A percentile compares a stretch with the other conserved stretches of the same genome.
Conservation (phyloP, 108 stramenopile species). For the Conticribra weissflogii region DNA sequence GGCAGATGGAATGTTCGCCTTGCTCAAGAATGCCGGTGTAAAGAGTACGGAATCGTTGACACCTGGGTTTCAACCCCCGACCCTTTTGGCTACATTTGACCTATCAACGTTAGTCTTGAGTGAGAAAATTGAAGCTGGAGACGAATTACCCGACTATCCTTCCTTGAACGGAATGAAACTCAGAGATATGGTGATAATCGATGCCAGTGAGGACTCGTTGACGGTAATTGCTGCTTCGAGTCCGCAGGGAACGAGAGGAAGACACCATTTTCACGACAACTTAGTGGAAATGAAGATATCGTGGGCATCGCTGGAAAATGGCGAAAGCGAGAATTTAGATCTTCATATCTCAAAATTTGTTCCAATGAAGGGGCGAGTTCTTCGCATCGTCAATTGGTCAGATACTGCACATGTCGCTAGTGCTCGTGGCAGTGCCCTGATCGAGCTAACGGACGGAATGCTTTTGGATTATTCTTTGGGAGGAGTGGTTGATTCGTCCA, state of each 20-base stretch:
- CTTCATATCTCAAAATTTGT: constrained; percentile 44
- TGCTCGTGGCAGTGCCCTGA: constrained; percentile 52
- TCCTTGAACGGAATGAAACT: constrained; percentile 16
- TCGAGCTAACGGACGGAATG: constrained; percentile 71
- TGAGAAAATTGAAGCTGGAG: constrained; percentile 3
- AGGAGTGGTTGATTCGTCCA: constrained; percentile 45
- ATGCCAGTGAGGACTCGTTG: constrained; percentile 21
- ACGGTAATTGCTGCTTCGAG: constrained; percentile 32
- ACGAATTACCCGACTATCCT: neutral
- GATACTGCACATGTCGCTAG: constrained; percentile 37
- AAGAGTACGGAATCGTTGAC: constrained; percentile 10
- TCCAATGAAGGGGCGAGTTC: constrained; percentile 55
- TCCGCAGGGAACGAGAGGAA: constrained; percentile 12
- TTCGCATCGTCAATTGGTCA: constrained; percentile 74
- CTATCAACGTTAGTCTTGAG: constrained; percentile 3
- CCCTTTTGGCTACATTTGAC: constrained; percentile 22
- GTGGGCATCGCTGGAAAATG: too few relatives aligned
- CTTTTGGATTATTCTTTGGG: constrained; percentile 64
- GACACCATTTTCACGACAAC: constrained; percentile 32
- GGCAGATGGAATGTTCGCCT: constrained; percentile 55
- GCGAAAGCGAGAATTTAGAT: constrained; percentile 5
- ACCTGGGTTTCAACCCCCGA: constrained; percentile 37
- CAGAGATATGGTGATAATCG: constrained; percentile 47
- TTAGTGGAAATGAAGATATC: constrained; percentile 60
- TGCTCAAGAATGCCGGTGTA: constrained; percentile 25